Evolutionary conservation across 176 grass and related monocot genomes (phyloP).

Genomic region (Cenchrus purpureus): DNA sequence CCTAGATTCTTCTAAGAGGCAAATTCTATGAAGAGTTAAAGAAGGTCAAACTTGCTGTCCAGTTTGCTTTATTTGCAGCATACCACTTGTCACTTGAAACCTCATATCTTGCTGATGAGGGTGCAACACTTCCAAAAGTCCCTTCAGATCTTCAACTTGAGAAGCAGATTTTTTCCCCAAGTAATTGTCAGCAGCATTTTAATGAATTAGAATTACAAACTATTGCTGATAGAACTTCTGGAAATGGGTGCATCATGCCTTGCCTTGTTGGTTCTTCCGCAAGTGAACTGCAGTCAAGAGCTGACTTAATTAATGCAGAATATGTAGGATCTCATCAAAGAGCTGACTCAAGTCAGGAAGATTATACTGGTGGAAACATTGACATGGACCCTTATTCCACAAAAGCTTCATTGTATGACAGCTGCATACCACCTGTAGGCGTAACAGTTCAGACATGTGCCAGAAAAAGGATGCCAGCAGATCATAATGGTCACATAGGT

Average conservation of each 20-base stretch:
- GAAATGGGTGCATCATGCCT: constrained; percentile 44
- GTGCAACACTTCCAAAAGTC: constrained; percentile 77
- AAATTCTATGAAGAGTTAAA: constrained; percentile 80
- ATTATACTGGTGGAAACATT: constrained; percentile 33
- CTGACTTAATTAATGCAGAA: constrained; percentile 40
- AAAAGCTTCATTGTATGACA: constrained; percentile 37
- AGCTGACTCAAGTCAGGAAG: constrained; percentile 44
- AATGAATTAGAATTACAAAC: constrained; percentile 39
- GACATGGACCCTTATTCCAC: constrained; percentile 18
- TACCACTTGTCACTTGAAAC: constrained; percentile 94
- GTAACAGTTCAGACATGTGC: constrained; percentile 1
- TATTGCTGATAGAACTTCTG: constrained; percentile 38
- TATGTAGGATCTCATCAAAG: constrained; percentile 26
- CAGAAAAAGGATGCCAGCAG: constrained; percentile 22
- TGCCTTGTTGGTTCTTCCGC: constrained; percentile 36
- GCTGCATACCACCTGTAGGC: constrained; percentile 30
- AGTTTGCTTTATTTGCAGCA: constrained; percentile 90
- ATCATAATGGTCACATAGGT: constrained; percentile 30
- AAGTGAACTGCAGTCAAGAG: constrained; percentile 35
- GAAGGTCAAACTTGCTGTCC: constrained; percentile 86
- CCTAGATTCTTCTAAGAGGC: constrained; percentile 87
- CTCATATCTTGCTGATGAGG: constrained; percentile 93
- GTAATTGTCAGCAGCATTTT: constrained; percentile 25
- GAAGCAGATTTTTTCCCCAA: constrained; percentile 43
- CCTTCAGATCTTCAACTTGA: constrained; percentile 43